Evolutionary conservation across 75 land plant genomes (phyloP).

Genomic region (Cupressus sempervirens): DNA sequence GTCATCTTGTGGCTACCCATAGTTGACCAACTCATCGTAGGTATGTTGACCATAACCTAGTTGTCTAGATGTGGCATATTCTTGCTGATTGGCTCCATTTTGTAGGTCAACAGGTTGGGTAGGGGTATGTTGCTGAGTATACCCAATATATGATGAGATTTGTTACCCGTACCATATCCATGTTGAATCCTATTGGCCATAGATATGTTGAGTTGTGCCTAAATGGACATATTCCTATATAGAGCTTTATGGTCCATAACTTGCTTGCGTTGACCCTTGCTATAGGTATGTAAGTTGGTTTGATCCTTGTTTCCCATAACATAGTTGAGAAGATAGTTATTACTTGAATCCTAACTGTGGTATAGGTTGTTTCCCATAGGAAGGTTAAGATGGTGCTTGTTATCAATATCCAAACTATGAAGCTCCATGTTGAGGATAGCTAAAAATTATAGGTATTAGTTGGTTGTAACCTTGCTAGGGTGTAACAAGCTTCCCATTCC

Average conservation of each 20-base stretch:
- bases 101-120: constrained; percentile 7
- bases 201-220: constrained; percentile 31
- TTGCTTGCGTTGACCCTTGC: constrained; percentile 4
- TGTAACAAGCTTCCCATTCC: background rate
- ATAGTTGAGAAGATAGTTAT: constrained; percentile 29
- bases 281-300: constrained; percentile 4
- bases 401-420: constrained; percentile 36
- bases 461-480: constrained; percentile 36
- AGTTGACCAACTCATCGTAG: background rate
- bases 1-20: constrained; percentile 1
- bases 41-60: constrained; percentile 1
- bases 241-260: constrained; percentile 14
- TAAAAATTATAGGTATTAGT: constrained; percentile 8
- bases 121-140: constrained; percentile 5
- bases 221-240: constrained; percentile 27
- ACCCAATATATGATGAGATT: background rate
- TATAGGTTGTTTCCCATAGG: constrained; percentile 34
- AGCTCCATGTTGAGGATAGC: constrained; percentile 34
- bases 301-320: constrained; percentile 18
- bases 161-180: constrained; percentile 3
- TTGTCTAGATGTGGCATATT: background rate
- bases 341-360: constrained; percentile 30
- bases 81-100: background rate
- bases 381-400: constrained; percentile 26
- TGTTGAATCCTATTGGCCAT: constrained; percentile 28